Evolutionary conservation across 345 rosid species (phyloP), one percentile per base, ranked within the genome.

Genomic region (Anastatica hierochuntica): DNA sequence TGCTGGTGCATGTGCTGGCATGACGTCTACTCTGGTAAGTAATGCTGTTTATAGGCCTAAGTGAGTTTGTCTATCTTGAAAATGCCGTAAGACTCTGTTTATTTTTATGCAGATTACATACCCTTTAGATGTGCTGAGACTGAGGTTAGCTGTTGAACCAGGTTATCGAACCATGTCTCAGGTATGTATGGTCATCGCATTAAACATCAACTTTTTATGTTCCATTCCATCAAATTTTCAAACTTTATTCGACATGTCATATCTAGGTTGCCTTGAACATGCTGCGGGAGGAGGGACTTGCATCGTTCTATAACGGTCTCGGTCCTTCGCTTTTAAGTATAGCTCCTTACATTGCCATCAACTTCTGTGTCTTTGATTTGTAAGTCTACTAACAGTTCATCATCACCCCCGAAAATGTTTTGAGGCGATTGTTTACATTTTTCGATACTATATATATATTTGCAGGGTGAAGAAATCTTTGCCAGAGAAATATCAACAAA

Each of bases 1-100:
- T 1, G 96, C 96, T 18, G 98, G 98, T 56, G 98, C 98, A 70
- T 88, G 96, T 77, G 96, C 98, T 66, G 98, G 96, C 72, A 90
- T 90, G 96, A 84, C 98, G 35, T 90, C 98, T 60, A 90, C 98
- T 53, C 78, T 84, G 66, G 98, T 88, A 79, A 75, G 79, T 79
- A 26, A 33, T 39, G 31, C 23, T 19, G 23, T 60, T 35, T 57
- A 15, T 20, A 41, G 35, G 53, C 23, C 44, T 41, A 14, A 57
- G 35, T 56, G 37, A 43, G 24, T 48, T 47, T 31, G 7, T 46
- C 12, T 53, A 14, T 24, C 56, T 46, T 33, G 14, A 29, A 52
- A 10, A 19, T 13, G n/a, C 15, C 50, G 35, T 16, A 11, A 20
- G 27, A 35, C 1, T 34, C 10, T 20, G 14, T 8, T 7, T 21